These are phyloP conservation scores for Fusarium incarnatum DNA, from an alignment of 2,329 filamentous ascomycete species.

Conservation along the genomic window DNA sequence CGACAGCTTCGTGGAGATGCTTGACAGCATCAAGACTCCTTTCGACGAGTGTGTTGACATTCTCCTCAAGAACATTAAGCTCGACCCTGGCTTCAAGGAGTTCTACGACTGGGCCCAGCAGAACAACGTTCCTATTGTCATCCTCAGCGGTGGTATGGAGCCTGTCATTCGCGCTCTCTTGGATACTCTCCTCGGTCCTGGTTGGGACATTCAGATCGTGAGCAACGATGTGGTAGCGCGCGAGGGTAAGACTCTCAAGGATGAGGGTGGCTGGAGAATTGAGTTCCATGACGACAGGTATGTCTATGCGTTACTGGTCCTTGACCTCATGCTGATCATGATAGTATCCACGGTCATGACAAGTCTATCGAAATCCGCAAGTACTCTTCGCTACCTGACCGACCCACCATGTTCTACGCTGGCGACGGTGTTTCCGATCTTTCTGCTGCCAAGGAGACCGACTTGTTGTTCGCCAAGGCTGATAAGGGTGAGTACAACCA, in stretches of 20 bases:
- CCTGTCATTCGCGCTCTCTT: constrained; percentile 90
- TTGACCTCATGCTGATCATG: constrained; percentile 7
- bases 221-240: constrained; percentile 81
- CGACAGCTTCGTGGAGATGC: constrained; percentile 90
- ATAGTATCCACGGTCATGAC: constrained; percentile 90
- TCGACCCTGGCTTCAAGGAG: constrained; percentile 88
- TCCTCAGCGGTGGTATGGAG: constrained; percentile 92
- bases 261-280: constrained; percentile 88
- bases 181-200: constrained; percentile 79
- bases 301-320: constrained; percentile 19
- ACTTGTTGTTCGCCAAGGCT: constrained; percentile 92
- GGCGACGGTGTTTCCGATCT: constrained; percentile 95
- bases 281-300: constrained; percentile 87
- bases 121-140: constrained; percentile 90
- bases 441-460: constrained; percentile 90
- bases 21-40: constrained; percentile 84
- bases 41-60: constrained; percentile 84
- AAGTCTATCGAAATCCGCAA: constrained; percentile 92
- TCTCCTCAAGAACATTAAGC: constrained; percentile 83
- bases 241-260: constrained; percentile 77
- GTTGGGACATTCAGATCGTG: constrained; percentile 87
- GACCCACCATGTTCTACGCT: constrained; percentile 91
- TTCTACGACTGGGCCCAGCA: constrained; percentile 86
- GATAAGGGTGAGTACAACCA: constrained; percentile 73
- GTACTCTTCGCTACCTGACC: constrained; percentile 79